phyloP scores from a whole-genome alignment of 352 stramenopile genomes.

The Peronospora tabacina region DNA sequence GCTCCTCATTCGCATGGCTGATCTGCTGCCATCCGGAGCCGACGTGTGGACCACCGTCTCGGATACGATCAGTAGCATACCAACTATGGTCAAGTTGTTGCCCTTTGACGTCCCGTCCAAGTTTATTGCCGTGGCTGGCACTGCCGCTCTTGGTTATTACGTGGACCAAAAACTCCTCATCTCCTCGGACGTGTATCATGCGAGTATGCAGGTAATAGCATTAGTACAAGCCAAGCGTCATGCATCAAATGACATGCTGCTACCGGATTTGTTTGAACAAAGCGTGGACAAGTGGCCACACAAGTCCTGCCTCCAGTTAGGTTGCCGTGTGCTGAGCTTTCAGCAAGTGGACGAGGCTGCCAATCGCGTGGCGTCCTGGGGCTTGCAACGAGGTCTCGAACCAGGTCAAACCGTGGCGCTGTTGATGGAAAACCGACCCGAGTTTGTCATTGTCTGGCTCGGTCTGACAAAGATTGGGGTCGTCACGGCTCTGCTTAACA shows the following conservation, averaged over 20 bases:
- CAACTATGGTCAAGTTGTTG: conserved; percentile 18
- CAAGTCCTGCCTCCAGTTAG: conserved; percentile 57
- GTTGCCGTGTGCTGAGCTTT: conserved; percentile 45
- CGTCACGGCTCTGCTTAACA: conserved; percentile 82
- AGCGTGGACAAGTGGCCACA: conserved; percentile 46
- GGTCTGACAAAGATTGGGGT: conserved; percentile 80
- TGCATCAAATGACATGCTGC: conserved; percentile 27
- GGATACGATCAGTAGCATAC: conserved; percentile 4
- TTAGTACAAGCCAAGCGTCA: conserved; percentile 37
- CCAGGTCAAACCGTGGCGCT: conserved; percentile 65
- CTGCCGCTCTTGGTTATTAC: conserved; percentile 36
- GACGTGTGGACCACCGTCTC: conserved; percentile 14
- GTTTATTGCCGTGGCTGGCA: conserved; percentile 37
- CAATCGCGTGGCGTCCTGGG: conserved; percentile 77
- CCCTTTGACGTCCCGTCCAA: conserved; percentile 28
- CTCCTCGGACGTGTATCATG: conserved; percentile 46
- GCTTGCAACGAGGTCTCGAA: conserved; percentile 37
- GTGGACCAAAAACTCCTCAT: conserved; percentile 52
- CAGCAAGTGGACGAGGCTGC: conserved; percentile 47
- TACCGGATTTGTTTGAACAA: conserved; percentile 59
- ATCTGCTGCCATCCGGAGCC: conserved; percentile 2
- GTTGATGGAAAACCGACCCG: conserved; percentile 82
- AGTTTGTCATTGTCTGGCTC: conserved; percentile 80
- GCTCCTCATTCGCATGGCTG: not conserved
- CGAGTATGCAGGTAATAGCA: conserved; percentile 30